A percentile compares a stretch with the other conserved stretches of the same genome.
Conservation (phyloP, 2,329 filamentous ascomycete genomes). For the Beauveria brongniartii region DNA sequence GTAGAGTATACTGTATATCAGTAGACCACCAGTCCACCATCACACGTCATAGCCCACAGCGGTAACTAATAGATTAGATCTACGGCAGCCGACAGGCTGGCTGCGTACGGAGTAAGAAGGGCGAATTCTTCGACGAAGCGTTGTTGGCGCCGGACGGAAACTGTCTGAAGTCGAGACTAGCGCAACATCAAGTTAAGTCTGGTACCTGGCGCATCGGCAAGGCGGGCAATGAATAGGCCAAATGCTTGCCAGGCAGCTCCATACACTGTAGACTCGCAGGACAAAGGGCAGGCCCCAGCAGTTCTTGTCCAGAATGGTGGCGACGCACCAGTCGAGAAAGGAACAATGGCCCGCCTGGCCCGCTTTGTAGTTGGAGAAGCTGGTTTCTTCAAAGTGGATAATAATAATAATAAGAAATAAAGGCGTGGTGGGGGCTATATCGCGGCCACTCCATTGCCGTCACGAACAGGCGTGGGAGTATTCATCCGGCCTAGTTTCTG, state of each 20-base stretch:
- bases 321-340: neutral
- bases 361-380: neutral
- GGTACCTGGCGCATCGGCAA: neutral
- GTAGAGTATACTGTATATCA: neutral
- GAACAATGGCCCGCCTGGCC: neutral
- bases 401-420: neutral
- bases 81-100: neutral
- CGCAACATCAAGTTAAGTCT: neutral
- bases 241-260: neutral
- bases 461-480: neutral
- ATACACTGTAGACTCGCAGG: neutral
- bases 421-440: slow-evolving; percentile 2
- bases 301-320: neutral
- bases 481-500: neutral
- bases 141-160: neutral
- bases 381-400: neutral
- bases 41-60: neutral
- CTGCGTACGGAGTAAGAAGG: neutral
- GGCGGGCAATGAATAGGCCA: neutral
- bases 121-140: neutral
- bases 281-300: neutral
- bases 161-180: neutral
- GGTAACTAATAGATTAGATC: neutral
- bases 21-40: neutral
- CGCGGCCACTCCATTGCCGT: neutral